These are phyloP conservation scores for Plasmopara halstedii DNA, from an alignment of 352 stramenopile species.

Conservation along the genomic window DNA sequence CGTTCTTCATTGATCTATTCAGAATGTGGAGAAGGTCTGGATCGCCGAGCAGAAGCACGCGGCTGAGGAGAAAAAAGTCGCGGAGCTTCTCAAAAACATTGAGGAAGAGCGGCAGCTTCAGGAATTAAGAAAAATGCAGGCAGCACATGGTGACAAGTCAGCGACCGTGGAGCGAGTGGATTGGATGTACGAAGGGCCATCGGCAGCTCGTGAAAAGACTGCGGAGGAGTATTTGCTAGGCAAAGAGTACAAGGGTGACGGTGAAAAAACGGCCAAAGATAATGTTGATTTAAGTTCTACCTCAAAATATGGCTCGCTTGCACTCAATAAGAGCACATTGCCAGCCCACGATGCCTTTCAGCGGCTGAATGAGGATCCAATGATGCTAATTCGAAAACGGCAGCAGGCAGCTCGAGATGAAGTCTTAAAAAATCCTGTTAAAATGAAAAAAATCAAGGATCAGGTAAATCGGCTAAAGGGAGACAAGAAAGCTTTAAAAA, in stretches of 20 bases:
- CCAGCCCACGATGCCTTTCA: conserved; percentile 90
- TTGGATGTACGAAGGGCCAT: conserved; percentile 97
- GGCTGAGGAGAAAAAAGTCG: conserved; percentile 89
- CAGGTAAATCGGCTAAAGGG: conserved; percentile 71
- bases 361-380: conserved; percentile 92
- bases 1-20: conserved; percentile 1
- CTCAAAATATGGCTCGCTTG: conserved; percentile 63
- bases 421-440: conserved; percentile 86
- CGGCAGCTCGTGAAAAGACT: conserved; percentile 53
- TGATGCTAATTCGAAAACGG: conserved; percentile 91
- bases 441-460: conserved; percentile 84
- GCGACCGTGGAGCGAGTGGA: conserved; percentile 82
- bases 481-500: conserved; percentile 68
- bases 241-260: conserved; percentile 74
- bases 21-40: conserved; percentile 98
- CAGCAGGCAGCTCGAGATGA: conserved; percentile 73
- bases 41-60: conserved; percentile 93
- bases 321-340: conserved; percentile 37
- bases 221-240: conserved; percentile 91
- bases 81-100: conserved; percentile 94
- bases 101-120: conserved; percentile 94
- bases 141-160: conserved; percentile 70
- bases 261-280: conserved; percentile 18
- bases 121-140: conserved; percentile 90
- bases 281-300: conserved; percentile 46